Evolutionary conservation across 2,329 filamentous ascomycete species (phyloP), one percentile per base, ranked within the genome.

Genomic region (Sporothrix humicola): DNA sequence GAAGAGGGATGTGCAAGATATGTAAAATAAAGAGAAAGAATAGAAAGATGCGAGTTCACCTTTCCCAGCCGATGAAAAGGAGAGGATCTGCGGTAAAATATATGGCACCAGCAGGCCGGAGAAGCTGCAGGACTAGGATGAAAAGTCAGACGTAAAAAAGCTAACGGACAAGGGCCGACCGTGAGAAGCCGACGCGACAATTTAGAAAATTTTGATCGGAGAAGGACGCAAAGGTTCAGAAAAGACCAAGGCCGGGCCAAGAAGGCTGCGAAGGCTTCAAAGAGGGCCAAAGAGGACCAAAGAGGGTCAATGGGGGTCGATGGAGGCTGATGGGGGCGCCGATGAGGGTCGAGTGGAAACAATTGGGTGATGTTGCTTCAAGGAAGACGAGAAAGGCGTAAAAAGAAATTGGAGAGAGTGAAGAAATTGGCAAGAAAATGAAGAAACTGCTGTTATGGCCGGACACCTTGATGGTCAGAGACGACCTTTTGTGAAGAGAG

Each of bases 21-120:
- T 66, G 31, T 15, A 48, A 48, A 42, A 37, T 37, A 37, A 58
- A 31, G 26, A 31, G 15, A 37, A 37, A 68, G 46, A 37, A 37
- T n/a, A 68, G 1, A 46, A 68, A 17, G 63, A 69, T 54, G 46
- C 48, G 17, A 58, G 48, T 58, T 69, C 66, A 69, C 50, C 50
- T 37, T 69, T 69, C 66, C 66, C 48, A 69, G 31, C 17, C 42
- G 26, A 23, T 9, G 20, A 31, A 56, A 69, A 48, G 65, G 20
- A 66, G 66, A 56, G 66, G 66, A 69, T 69, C 66, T 54, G 66
- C 66, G 66, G 66, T 42, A 69, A 69, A 69, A 69, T 69, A 69
- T 69, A 69, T 56, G 65, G 66, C 66, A 69, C 66, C 50, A 44
- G 10, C 23, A 20, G 31, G 50, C 26, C 15, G n/a, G 8, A 69